Base-by-base conservation (phyloP, 2,329 filamentous ascomycete genomes). In the Trichoderma arundinaceum region DNA sequence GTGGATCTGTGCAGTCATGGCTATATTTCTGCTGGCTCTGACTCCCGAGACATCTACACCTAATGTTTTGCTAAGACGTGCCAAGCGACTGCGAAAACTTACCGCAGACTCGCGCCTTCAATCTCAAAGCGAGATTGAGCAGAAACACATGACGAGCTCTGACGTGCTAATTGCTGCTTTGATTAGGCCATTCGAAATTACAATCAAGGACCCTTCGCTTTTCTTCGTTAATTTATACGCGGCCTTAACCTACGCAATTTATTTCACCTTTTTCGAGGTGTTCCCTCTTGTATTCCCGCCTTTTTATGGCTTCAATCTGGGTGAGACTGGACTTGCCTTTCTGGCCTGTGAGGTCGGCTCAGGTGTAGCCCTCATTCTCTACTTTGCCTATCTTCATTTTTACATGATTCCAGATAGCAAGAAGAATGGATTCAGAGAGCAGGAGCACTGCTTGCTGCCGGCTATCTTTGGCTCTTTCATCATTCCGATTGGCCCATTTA, bases 11-110 rank as follows among this genome's bases (percentile, higher is more conserved):
- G 81, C 76, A 0, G 84, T 85, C 0, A 71, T 85, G 9, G 82
- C 87, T 66, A 57, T 87, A 1, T 52, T 82, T 9, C 80, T 88
- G 79, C 80, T 87, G 67, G 69, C 85, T 64, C 79, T 84, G 61
- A 79, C 89, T 7, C 87, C 87, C 0, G 86, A 89, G 74, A 89
- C 87, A 0, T 82, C 76, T 12, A 73, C 81, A 0, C 75, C 79
- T 0, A 87, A 81, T 60, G 85, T 89, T 69, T 80, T 89, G 4
- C 78, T 84, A 35, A 81, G 81, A 22, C 83, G 86, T n/a, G 84
- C 86, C 2, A 72, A 75, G 43, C 82, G 86, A 9, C 79, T 89
- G 9, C 80, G 87, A 13, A 49, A 46, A 52, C 51, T 64, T 28
- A 65, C 53, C 13, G 72, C 71, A 43, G 67, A 72, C 5, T 57